Evolutionary conservation across 176 grass and related monocot species (phyloP).

Genomic region (Carex cristatella): DNA sequence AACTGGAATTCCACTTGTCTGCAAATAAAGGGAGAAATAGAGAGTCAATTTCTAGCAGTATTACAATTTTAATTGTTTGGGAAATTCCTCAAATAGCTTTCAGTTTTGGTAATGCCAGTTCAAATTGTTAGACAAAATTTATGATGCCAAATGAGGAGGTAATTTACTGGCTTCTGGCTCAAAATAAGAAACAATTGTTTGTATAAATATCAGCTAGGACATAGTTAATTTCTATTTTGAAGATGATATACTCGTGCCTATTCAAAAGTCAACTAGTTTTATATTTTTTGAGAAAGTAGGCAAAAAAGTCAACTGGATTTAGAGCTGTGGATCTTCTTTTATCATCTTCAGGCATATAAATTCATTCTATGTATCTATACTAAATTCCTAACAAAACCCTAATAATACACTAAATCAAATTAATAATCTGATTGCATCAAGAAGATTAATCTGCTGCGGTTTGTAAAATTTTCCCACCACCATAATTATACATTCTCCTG

Average conservation of each 20-base stretch:
- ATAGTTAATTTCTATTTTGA: neutral
- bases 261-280: neutral
- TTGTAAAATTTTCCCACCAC: neutral
- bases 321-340: neutral
- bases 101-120: neutral
- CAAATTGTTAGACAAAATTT: neutral
- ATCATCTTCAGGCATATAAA: neutral
- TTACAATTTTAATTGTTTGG: neutral
- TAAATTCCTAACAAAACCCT: neutral
- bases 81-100: neutral
- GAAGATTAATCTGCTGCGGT: neutral
- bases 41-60: neutral
- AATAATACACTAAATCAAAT: neutral
- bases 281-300: no score
- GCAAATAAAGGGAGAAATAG: constrained; percentile 21
- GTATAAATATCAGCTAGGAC: neutral
- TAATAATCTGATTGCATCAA: neutral
- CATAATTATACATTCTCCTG: neutral
- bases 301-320: neutral
- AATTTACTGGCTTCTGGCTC: neutral
- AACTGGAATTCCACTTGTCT: constrained; percentile 81
- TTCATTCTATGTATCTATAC: neutral
- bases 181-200: neutral
- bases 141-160: neutral
- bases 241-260: neutral